phyloP scores from a whole-genome alignment of 371 early-diverging fungal species.

The Rhizomucor pusillus region DNA sequence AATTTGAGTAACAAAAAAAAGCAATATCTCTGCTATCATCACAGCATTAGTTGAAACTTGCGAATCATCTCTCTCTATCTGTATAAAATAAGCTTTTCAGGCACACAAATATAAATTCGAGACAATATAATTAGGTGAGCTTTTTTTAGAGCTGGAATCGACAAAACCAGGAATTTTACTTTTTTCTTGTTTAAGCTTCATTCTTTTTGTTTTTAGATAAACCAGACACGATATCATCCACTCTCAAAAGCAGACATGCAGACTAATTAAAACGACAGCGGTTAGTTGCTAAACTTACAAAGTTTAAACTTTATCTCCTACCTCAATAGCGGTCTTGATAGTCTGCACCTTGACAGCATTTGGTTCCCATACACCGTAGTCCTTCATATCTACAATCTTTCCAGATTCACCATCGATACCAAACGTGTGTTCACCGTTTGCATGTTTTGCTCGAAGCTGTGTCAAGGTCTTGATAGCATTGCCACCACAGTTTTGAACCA shows the following conservation, averaged over 20 bases:
- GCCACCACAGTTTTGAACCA: constrained; percentile 98
- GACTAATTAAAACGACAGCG: constrained; percentile 39
- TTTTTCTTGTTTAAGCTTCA: constrained; percentile 5
- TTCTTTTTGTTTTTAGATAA: constrained; percentile 60
- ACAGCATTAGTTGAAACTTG: no score
- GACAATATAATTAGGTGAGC: not conserved
- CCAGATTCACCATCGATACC: constrained; percentile 98
- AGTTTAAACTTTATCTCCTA: constrained; percentile 17
- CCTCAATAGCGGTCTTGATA: constrained; percentile 99
- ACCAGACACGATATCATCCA: constrained; percentile 98
- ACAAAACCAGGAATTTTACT: not conserved
- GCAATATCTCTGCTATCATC: no score
- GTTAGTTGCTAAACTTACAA: constrained; percentile 1
- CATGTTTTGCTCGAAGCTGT: constrained; percentile 95
- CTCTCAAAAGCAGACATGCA: constrained; percentile 90
- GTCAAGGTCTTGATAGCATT: constrained; percentile 95
- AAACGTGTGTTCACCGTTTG: constrained; percentile 81
- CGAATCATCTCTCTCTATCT: no score
- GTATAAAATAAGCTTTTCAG: no score
- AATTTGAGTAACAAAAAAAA: no score
- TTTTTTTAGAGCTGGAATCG: constrained; percentile 1
- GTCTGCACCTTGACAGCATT: constrained; percentile 99
- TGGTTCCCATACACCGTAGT: constrained; percentile 99
- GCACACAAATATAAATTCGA: not conserved
- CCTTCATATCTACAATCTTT: constrained; percentile 94